Evolutionary conservation across 768 basidiomycete species (phyloP), one percentile per base, ranked within the genome.

Genomic region (Lentinula guzmanii): DNA sequence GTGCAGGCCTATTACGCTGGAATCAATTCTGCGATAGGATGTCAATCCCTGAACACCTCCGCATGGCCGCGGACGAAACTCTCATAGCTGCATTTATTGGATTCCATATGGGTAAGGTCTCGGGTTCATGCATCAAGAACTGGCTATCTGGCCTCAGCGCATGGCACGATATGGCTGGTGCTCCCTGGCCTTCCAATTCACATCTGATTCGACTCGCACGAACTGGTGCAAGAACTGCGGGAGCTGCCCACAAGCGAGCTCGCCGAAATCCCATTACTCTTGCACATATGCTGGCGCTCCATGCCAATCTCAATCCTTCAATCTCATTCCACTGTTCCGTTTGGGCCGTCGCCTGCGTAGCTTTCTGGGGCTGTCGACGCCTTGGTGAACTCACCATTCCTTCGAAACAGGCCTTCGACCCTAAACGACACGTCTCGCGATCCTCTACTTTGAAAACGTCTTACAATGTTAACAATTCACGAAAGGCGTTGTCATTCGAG

Each of bases 341-440:
- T 8, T 78, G 70, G 69, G 77, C 77, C 0, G 50, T 70, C 2
- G 76, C 78, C 0, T 39, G 60, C 0, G 56, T 66, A 0, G 70
- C 77, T 4, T 80, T 79, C 57, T 78, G 72, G 71, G 64, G 67
- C 2, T 73, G 72, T 51, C 69, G 72, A 18, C 60, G 68, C 0
- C 63, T 76, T 0, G 71, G 75, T 1, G 21, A 21, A 21, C 21
- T 21, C 21, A 21, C 21, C 21, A 21, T 21, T 21, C 21, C 21
- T 21, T 21, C 21, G 21, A 21, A 21, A 21, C 21, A 21, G 13
- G 4, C 55, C 1, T 70, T 68, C 31, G 58, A 67, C 34, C 60
- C 69, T 5, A 41, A 50, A 2, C 60, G 58, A 10, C 65, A 70
- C 58, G 66, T 66, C 28, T 39, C 65, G 0, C 59, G 52, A 5